Base-by-base conservation (phyloP, 345 rosid genomes). In the Citropsis articulata region DNA sequence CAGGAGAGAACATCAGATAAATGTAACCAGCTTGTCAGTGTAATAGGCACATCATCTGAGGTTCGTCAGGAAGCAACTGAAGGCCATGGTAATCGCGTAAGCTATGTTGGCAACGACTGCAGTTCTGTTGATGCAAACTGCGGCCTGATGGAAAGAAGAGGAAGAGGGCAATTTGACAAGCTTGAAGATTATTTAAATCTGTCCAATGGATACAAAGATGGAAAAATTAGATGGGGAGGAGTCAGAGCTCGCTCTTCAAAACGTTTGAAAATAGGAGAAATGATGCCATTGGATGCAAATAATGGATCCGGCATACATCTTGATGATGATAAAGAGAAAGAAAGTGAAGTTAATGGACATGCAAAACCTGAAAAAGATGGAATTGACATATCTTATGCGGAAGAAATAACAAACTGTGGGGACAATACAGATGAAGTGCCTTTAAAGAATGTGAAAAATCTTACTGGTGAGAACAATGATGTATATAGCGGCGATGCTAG, bases 191-290 rank as follows among this genome's bases (percentile, higher is more conserved):
- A 77, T 78, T 57, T 83, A 50, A 82, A 86, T 80, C 82, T 86
- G 73, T 79, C 79, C 19, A 81, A 83, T 71, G 88, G 88, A 71
- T 84, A 74, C 81, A 86, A 72, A 75, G 84, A 82, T 83, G 90
- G 88, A 72, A 84, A 89, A 75, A 85, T 94, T 75, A 91, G 80
- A 81, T 97, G 99, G 99, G 99, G 97, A 84, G 91, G 87, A 62
- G 93, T 82, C 75, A 97, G 80, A 89, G 90, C 90, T 59, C 98
- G 99, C 65, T 86, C 93, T 59, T 78, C 89, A 42, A 94, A 93
- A 85, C 93, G 92, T 69, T 87, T 74, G 73, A 91, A 88, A 85
- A 78, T 85, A 67, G 84, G 90, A 77, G 91, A 91, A 86, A 79
- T 85, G 13, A 25, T 72, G 67, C 78, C 87, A 71, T 79, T 68